Percentiles rank a stretch among this genome's conserved stretches.
These are phyloP conservation scores for Gyromitra esculenta DNA, from an alignment of 2,329 filamentous ascomycete genomes.

Conservation along the genomic window DNA sequence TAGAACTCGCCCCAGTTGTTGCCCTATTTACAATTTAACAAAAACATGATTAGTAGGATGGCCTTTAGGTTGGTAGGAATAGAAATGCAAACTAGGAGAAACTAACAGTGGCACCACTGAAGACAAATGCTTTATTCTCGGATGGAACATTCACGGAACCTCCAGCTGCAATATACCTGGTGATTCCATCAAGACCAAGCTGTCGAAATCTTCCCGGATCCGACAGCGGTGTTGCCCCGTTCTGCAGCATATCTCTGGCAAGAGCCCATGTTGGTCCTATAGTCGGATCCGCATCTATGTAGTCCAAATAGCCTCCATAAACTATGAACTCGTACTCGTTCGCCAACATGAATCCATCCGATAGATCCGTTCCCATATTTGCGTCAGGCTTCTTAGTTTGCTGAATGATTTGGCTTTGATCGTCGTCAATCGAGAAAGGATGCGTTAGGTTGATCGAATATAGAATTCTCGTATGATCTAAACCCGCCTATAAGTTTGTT, in stretches of 20 bases:
- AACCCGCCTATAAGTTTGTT: constrained; percentile 15
- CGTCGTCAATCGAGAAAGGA: constrained; percentile 45
- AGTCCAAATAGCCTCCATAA: constrained; percentile 55
- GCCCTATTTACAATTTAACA: constrained; percentile 22
- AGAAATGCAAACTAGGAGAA: no score
- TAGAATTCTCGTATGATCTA: constrained; percentile 29
- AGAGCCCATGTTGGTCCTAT: constrained; percentile 29
- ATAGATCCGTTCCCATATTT: constrained; percentile 45
- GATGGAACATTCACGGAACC: constrained; percentile 56
- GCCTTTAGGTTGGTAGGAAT: neutral
- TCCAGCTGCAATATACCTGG: constrained; percentile 55
- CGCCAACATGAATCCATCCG: constrained; percentile 56
- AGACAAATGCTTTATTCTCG: constrained; percentile 52
- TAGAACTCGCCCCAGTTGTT: constrained; percentile 39
- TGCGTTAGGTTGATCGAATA: constrained; percentile 51
- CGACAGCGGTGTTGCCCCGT: constrained; percentile 45
- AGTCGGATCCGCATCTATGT: constrained; percentile 32
- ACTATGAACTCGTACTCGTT: constrained; percentile 57
- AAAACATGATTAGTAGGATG: neutral
- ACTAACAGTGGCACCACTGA: constrained; percentile 52
- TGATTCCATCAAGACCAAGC: constrained; percentile 38
- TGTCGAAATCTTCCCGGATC: constrained; percentile 46
- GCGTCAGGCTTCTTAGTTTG: constrained; percentile 25
- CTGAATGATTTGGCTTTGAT: constrained; percentile 35
- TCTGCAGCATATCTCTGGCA: constrained; percentile 53